phyloP scores from a whole-genome alignment of 441 rosid species.

The Macaranga tanarius region DNA sequence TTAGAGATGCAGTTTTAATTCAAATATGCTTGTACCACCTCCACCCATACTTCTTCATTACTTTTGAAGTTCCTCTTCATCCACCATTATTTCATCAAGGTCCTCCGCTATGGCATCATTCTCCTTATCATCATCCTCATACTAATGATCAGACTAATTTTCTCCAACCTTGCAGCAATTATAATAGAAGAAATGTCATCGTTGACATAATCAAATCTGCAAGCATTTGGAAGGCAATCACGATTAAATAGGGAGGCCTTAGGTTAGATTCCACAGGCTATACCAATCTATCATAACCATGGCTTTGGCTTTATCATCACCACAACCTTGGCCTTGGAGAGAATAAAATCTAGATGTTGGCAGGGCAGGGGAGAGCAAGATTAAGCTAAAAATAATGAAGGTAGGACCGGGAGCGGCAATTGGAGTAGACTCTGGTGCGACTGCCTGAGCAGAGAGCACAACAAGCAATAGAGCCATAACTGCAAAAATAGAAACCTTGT shows the following conservation, averaged over 20 bases:
- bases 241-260: slow-evolving; percentile 76
- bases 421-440: no score
- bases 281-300: slow-evolving; percentile 57
- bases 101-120: slow-evolving; percentile 40
- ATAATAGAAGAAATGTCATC: neutral
- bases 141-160: slow-evolving; percentile 66
- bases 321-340: slow-evolving; percentile 48
- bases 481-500: no score
- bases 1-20: neutral
- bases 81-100: slow-evolving; percentile 37
- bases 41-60: no score
- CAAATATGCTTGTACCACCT: no score
- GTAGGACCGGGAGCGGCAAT: no score
- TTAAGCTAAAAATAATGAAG: no score
- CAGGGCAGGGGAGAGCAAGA: slow-evolving; percentile 49
- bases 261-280: slow-evolving; percentile 72
- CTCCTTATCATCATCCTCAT: slow-evolving; percentile 20
- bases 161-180: slow-evolving; percentile 88
- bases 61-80: slow-evolving; percentile 30
- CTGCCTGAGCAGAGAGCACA: no score
- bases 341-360: slow-evolving; percentile 50
- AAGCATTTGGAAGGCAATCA: slow-evolving; percentile 93
- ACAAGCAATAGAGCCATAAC: no score
- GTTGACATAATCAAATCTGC: slow-evolving; percentile 81
- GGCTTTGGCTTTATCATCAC: no score